Conservation (phyloP, 1,284 basidiomycete species). For the Coniferiporia weirii region DNA sequence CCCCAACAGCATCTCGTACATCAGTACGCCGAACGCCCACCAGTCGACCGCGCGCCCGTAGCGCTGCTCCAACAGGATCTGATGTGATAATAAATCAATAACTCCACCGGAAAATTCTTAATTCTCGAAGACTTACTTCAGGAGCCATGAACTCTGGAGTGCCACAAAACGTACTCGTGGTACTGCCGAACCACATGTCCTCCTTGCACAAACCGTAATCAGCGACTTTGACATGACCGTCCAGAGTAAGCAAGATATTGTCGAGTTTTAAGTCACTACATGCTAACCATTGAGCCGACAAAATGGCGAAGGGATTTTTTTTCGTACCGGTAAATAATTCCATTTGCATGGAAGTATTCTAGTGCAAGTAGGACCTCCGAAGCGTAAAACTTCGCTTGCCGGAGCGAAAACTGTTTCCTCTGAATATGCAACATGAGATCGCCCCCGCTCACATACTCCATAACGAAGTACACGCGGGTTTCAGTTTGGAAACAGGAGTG, state of each 20-base stretch:
- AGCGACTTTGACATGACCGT: constrained; percentile 98
- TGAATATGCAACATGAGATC: constrained; percentile 83
- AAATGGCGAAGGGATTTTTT: not conserved
- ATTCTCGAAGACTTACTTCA: constrained; percentile 54
- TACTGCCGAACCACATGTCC: constrained; percentile 96
- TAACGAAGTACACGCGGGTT: constrained; percentile 87
- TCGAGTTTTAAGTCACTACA: constrained; percentile 93
- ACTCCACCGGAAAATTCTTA: not conserved
- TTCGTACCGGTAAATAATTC: constrained; percentile 84
- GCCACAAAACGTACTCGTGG: constrained; percentile 99
- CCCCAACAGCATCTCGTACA: constrained; percentile 98
- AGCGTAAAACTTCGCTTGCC: constrained; percentile 96
- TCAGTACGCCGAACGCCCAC: constrained; percentile 99
- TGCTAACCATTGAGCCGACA: not conserved
- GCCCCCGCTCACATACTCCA: constrained; percentile 76
- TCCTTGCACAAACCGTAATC: constrained; percentile 99
- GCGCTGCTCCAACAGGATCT: constrained; percentile 97
- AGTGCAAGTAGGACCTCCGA: constrained; percentile 95
- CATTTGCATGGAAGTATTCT: constrained; percentile 98
- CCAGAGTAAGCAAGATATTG: constrained; percentile 94
- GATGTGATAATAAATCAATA: not conserved
- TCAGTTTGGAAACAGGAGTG: constrained; percentile 99
- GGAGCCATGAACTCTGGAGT: constrained; percentile 99
- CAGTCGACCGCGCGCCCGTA: constrained; percentile 99
- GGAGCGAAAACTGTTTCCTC: constrained; percentile 74